phyloP scores from a whole-genome alignment of 129 eudicot species.

The Glebionis coronaria region DNA sequence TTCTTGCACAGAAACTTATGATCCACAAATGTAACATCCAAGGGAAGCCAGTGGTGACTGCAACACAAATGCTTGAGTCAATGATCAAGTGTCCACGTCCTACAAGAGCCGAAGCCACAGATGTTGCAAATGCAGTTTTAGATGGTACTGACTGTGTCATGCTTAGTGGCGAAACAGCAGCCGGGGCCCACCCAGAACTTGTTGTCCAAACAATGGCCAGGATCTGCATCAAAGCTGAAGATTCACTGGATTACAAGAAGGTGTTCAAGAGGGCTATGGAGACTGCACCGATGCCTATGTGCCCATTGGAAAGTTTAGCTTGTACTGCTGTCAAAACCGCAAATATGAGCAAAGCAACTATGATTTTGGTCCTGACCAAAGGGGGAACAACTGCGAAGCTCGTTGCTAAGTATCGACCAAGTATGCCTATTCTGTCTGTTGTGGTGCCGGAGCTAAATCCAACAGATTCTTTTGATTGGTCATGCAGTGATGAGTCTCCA shows the following conservation, averaged over 20 bases:
- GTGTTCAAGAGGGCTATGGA: slow-evolving; percentile 48
- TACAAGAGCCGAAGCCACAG: neutral
- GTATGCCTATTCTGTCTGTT: too few species aligned
- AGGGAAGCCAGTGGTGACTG: neutral
- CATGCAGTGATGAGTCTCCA: too few species aligned
- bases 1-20: neutral
- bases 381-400: slow-evolving; percentile 59
- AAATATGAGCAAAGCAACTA: slow-evolving; percentile 31
- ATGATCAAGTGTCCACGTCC: neutral
- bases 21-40: neutral
- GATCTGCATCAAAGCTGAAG: slow-evolving; percentile 62
- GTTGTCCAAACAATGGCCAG: slow-evolving; percentile 63
- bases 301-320: slow-evolving; percentile 62
- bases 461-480: too few species aligned
- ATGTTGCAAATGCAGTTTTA: neutral
- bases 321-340: slow-evolving; percentile 60
- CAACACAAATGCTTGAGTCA: neutral
- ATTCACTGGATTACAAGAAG: slow-evolving; percentile 44
- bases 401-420: slow-evolving; percentile 43
- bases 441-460: too few species aligned
- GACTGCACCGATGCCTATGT: slow-evolving; percentile 64
- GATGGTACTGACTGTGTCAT: neutral
- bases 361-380: slow-evolving; percentile 44
- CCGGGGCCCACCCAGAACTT: neutral
- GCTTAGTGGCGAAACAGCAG: neutral